phyloP scores from a whole-genome alignment of 2,329 filamentous ascomycete genomes.

The Ophidiomyces ophidiicola region DNA sequence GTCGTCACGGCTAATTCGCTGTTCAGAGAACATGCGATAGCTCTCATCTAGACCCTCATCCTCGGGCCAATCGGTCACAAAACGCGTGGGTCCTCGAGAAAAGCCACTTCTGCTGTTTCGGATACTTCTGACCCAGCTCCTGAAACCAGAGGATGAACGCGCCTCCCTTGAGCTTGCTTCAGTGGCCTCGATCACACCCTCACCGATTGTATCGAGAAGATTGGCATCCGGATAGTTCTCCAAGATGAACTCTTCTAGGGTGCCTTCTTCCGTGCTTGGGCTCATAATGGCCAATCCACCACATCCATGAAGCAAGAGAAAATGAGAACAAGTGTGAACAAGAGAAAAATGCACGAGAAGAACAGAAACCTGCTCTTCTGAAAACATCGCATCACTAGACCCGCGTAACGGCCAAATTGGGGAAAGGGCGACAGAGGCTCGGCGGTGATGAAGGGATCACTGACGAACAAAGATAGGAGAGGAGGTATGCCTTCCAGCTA shows the following conservation, averaged over 20 bases:
- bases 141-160: slow-evolving; percentile 21
- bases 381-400: slow-evolving; percentile 1
- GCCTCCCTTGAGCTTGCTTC: neutral
- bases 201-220: neutral
- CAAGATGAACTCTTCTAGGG: slow-evolving; percentile 1
- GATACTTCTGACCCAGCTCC: slow-evolving; percentile 30
- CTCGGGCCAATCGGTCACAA: slow-evolving; percentile 30
- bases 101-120: slow-evolving; percentile 19
- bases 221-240: slow-evolving; percentile 6
- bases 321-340: neutral
- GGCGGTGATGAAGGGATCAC: slow-evolving; percentile 6
- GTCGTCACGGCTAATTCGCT: slow-evolving; percentile 37
- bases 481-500: too few relatives aligned
- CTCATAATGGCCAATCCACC: slow-evolving; percentile 3
- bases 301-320: neutral
- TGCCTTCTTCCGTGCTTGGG: slow-evolving; percentile 4
- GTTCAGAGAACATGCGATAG: slow-evolving; percentile 17
- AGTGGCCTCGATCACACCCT: slow-evolving; percentile 1
- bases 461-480: neutral
- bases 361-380: slow-evolving; percentile 5
- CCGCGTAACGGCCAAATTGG: slow-evolving; percentile 7
- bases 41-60: slow-evolving; percentile 16
- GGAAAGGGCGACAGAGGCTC: slow-evolving; percentile 12
- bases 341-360: neutral
- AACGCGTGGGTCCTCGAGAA: slow-evolving; percentile 14